Base-by-base conservation (phyloP, 23 red algal species). In the Chondrus crispus region DNA sequence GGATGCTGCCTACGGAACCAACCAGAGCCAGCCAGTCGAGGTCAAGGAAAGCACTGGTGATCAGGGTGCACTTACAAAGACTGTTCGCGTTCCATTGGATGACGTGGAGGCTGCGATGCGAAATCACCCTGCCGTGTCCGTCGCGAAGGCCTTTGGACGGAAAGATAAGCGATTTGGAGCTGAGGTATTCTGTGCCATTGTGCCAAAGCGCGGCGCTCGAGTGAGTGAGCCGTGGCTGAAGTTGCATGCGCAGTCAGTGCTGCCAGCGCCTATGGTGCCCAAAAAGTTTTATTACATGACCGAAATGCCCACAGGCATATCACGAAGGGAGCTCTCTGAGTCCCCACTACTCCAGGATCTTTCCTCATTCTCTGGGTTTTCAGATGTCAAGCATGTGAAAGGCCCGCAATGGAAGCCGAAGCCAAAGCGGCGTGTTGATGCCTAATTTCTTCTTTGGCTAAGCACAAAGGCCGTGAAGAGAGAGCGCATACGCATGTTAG, bases 111-210 rank as follows among this genome's bases (percentile, higher is more conserved):
- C 75, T 19, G 93, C 84, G 6, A 88, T 95, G 83, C 46, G 64
- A 33, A 80, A 82, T 46, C 93, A 95, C 41, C 93, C 93, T 9
- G 85, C 85, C 5, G 93, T 95, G 2, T 68, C 68, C 19, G 32
- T 74, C 32, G 93, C 84, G 30, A 81, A 82, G 58, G 93, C 93
- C 13, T 95, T 95, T 79, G 92, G 92, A 20, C 41, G 84, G 52
- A 81, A 81, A 54, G 93, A 95, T 28, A 81, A 68, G 84, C 51
- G 79, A 44, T 95, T 89, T 79, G 93, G 93, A 19, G 82, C 85
- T 44, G 93, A 95, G 46, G 93, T 95, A 22, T 90, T 84, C 52
- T 95, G 93, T n/a, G 93, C 93, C 18, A 85, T 95, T 45, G 93
- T 90, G 42, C 83, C 93, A 29, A 89, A 95, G 80, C 75, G 84